Evolutionary conservation across 2,329 filamentous ascomycete species (phyloP).

Genomic region (Periconia digitata): DNA sequence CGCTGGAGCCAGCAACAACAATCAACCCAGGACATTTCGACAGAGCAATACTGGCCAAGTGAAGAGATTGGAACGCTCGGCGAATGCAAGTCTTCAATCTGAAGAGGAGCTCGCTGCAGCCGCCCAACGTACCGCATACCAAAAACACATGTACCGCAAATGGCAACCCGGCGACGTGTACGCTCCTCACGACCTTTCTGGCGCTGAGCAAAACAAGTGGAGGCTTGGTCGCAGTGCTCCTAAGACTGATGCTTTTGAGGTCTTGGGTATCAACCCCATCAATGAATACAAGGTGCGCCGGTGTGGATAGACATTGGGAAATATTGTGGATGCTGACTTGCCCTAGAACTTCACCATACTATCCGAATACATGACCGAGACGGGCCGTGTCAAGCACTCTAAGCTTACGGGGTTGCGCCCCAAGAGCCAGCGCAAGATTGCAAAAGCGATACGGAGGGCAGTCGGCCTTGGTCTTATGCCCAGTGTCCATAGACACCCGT

Average conservation of each 20-base stretch:
- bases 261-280: constrained; percentile 76
- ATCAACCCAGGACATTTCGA: neutral
- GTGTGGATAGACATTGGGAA: constrained; percentile 10
- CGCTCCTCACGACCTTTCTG: constrained; percentile 81
- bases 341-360: constrained; percentile 86
- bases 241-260: constrained; percentile 72
- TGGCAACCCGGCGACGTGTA: constrained; percentile 85
- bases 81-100: neutral
- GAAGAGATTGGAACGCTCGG: neutral
- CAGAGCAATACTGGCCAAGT: neutral
- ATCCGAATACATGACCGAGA: constrained; percentile 81
- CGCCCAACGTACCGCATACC: constrained; percentile 51
- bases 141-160: constrained; percentile 66
- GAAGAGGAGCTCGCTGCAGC: constrained; percentile 21
- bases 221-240: constrained; percentile 55
- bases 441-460: constrained; percentile 86
- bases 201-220: constrained; percentile 81
- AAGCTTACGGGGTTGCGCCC: constrained; percentile 76
- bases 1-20: neutral
- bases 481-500: constrained; percentile 82
- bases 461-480: constrained; percentile 92
- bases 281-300: constrained; percentile 79
- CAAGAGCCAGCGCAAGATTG: constrained; percentile 89
- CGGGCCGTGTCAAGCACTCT: constrained; percentile 82
- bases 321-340: constrained; percentile 7